A percentile compares a stretch with the other conserved stretches of the same genome.
These are phyloP conservation scores for Trypanosoma lewisi DNA, from an alignment of 208 protist species.

Conservation along the genomic window DNA sequence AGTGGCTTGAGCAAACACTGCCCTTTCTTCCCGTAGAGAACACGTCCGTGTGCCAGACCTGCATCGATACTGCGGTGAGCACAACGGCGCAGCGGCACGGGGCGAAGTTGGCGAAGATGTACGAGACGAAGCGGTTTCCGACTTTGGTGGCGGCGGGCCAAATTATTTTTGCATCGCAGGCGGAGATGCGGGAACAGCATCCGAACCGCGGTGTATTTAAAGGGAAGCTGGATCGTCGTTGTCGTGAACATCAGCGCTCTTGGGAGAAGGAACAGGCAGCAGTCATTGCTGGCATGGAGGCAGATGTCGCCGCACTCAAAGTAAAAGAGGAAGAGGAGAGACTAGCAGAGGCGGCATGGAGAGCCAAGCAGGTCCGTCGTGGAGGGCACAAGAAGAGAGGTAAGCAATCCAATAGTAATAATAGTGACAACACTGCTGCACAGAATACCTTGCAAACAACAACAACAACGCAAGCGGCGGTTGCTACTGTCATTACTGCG, in stretches of 20 bases:
- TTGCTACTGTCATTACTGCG: constrained; percentile 10
- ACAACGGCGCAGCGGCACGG: constrained; percentile 36
- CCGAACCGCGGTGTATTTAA: constrained; percentile 67
- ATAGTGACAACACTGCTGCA: neutral
- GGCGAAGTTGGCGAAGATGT: constrained; percentile 31
- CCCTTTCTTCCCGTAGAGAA: constrained; percentile 12
- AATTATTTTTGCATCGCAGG: constrained; percentile 20
- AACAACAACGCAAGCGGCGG: neutral
- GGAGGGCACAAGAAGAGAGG: neutral
- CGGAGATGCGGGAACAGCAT: constrained; percentile 42
- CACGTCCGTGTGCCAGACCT: constrained; percentile 23
- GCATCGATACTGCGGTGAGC: constrained; percentile 41
- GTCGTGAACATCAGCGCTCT: constrained; percentile 37
- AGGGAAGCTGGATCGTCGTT: constrained; percentile 33
- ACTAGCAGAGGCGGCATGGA: constrained; percentile 33
- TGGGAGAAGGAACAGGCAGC: constrained; percentile 41
- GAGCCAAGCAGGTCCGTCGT: neutral
- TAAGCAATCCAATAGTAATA: neutral
- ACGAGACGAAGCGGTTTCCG: constrained; percentile 50
- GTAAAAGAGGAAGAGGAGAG: constrained; percentile 33
- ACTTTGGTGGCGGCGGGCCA: constrained; percentile 46
- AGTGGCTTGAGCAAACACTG: constrained; percentile 2
- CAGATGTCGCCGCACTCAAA: constrained; percentile 28
- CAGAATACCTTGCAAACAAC: neutral
- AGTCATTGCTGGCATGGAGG: constrained; percentile 28